Conservation (phyloP, 495 filamentous ascomycete genomes). For the Trichoderma orchidacearum region DNA sequence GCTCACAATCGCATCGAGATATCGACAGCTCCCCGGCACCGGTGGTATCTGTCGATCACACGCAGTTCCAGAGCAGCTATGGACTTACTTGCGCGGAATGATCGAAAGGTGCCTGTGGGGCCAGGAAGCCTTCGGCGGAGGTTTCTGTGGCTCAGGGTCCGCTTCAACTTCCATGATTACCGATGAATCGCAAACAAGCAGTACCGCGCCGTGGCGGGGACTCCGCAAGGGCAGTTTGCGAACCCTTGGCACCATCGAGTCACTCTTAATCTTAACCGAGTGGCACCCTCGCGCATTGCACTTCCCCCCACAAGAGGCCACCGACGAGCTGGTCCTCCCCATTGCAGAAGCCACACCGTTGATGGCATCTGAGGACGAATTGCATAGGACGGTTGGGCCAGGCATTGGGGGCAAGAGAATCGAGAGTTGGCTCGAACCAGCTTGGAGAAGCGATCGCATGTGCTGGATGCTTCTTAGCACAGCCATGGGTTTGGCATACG, state of each 20-base stretch:
- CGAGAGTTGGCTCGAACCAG: conserved; percentile 89
- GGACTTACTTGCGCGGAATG: conserved; percentile 87
- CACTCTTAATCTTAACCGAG: conserved; percentile 82
- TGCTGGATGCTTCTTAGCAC: conserved; percentile 96
- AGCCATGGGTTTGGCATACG: conserved; percentile 77
- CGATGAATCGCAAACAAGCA: conserved; percentile 48
- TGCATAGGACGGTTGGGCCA: conserved; percentile 24
- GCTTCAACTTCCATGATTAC: neutral
- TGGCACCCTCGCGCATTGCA: conserved; percentile 94
- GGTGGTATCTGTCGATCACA: conserved; percentile 74
- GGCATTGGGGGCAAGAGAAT: conserved; percentile 57
- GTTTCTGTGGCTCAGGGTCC: conserved; percentile 65
- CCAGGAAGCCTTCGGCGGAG: conserved; percentile 84
- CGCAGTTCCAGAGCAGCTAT: conserved; percentile 91
- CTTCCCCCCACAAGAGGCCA: conserved; percentile 77
- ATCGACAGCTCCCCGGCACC: conserved; percentile 62
- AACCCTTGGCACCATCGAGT: conserved; percentile 87
- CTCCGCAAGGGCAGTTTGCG: conserved; percentile 64
- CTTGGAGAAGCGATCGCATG: conserved; percentile 94
- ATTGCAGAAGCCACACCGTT: conserved; percentile 30
- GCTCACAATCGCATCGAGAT: conserved; percentile 79
- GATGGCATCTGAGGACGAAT: conserved; percentile 32
- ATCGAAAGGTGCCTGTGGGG: conserved; percentile 91
- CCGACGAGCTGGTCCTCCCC: conserved; percentile 44
- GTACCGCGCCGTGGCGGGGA: conserved; percentile 43